phyloP scores from a whole-genome alignment of 2,329 filamentous ascomycete species.

The Monilinia polystroma region DNA sequence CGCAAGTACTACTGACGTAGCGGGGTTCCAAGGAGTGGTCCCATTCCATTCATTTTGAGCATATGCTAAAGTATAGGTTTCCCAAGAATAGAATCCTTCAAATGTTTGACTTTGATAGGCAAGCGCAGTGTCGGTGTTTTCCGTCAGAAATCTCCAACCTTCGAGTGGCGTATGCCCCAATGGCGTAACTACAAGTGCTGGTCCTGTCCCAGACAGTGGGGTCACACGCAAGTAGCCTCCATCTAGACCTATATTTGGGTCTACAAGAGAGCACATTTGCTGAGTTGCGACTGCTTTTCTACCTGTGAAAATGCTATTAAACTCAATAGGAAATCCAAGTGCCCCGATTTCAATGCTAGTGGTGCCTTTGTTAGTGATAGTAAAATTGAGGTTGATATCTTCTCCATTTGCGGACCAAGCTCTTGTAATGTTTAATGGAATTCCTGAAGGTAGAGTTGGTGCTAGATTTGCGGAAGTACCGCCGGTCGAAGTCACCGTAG shows the following conservation, averaged over 20 bases:
- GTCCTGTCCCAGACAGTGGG: conserved; percentile 52
- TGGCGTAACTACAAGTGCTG: conserved; percentile 50
- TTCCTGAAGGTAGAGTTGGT: conserved; percentile 44
- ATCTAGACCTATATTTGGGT: conserved; percentile 60
- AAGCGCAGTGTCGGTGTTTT: conserved; percentile 44
- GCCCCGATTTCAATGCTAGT: conserved; percentile 53
- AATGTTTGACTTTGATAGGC: conserved; percentile 55
- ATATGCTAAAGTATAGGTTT: conserved; percentile 53
- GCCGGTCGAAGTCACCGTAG: conserved; percentile 38
- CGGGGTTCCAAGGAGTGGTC: conserved; percentile 54
- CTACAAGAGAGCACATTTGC: conserved; percentile 53
- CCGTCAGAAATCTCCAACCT: conserved; percentile 54
- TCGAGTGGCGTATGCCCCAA: conserved; percentile 52
- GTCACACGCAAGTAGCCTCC: conserved; percentile 57
- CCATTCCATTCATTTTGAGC: conserved; percentile 56
- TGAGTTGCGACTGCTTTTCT: conserved; percentile 50
- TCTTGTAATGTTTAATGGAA: conserved; percentile 49
- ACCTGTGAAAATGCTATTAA: conserved; percentile 61
- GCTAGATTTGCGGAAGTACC: conserved; percentile 44
- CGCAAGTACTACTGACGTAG: conserved; percentile 48
- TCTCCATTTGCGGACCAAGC: conserved; percentile 51
- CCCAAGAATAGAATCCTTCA: conserved; percentile 62
- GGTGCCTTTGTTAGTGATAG: conserved; percentile 47
- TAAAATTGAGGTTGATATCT: conserved; percentile 54
- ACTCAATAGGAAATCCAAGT: conserved; percentile 58